Base-by-base conservation (phyloP, 2,329 filamentous ascomycete species). In the Harringtonia lauricola region DNA sequence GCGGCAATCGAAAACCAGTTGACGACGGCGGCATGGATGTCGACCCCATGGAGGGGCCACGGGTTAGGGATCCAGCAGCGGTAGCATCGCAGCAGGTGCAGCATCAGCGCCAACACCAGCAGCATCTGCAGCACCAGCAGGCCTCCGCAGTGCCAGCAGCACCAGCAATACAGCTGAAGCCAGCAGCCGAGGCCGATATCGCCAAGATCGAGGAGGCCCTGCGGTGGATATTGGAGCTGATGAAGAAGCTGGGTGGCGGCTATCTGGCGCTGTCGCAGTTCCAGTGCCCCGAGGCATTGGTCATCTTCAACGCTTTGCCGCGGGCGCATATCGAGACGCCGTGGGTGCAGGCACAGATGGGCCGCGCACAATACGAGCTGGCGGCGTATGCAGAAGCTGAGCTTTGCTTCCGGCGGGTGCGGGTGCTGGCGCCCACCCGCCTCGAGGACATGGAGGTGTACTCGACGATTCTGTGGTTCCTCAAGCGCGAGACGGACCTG, bases 401-500 rank as follows among this genome's bases (percentile, higher is more conserved):
- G 58, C 86, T 84, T 51, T 84, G 81, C 55, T 98, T 95, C 60
- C 73, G 79, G 46, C 79, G 81, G 44, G 76, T 98, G 51, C 81
- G 87, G 41, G 76, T 82, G 28, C 71, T 92, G 52, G 81, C 86
- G 13, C 90, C 90, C 1, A 85, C 86, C 1, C 79, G 86, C 4
- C 71, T 94, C 36, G 84, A 94, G 57, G 89, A 95, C 57, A 95
- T 96, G 89, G 92, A 98, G 59, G 81, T 96, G 30, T 98, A 95
- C 64, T 96, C 90, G 14, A 98, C 92, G 1, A 83, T 94, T n/a
- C 72, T 98, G n/a, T 98, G 94, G 92, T 89, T 95, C 61, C 67
- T 95, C 49, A 95, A 94, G 62, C 82, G 85, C 50, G 90, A 95
- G 57, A 85, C 88, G 0, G 86, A 95, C 48, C 71, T 98, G 19